phyloP scores from a whole-genome alignment of 2,329 filamentous ascomycete genomes.

The Cladosporium sp. region DNA sequence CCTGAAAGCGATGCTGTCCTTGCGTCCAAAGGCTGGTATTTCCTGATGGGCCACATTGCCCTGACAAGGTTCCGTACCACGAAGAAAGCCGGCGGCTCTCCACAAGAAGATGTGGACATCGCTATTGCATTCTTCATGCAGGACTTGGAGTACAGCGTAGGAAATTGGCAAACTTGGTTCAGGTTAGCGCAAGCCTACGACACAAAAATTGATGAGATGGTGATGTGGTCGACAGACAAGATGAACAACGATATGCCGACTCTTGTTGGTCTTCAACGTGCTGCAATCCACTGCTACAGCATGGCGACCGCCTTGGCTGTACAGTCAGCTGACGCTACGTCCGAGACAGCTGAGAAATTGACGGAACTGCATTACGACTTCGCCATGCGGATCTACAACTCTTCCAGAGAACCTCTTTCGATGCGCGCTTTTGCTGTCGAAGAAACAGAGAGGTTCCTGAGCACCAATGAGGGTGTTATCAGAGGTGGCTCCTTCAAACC shows the following conservation, averaged over 20 bases:
- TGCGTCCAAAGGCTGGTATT: slow-evolving; percentile 85
- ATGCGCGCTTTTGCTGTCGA: slow-evolving; percentile 64
- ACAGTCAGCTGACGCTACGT: slow-evolving; percentile 51
- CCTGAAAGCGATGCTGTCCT: slow-evolving; percentile 61
- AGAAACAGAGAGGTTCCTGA: slow-evolving; percentile 59
- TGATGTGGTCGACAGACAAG: slow-evolving; percentile 86
- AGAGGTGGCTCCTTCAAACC: slow-evolving; percentile 58
- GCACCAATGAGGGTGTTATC: slow-evolving; percentile 42
- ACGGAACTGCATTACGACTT: slow-evolving; percentile 67
- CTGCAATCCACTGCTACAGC: slow-evolving; percentile 72
- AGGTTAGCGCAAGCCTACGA: slow-evolving; percentile 82
- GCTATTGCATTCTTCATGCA: slow-evolving; percentile 75
- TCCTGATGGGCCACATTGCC: slow-evolving; percentile 81
- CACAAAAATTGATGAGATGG: slow-evolving; percentile 79
- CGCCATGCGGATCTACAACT: slow-evolving; percentile 64
- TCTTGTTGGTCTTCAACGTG: slow-evolving; percentile 69
- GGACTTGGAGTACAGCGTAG: slow-evolving; percentile 75
- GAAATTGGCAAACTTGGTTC: slow-evolving; percentile 89
- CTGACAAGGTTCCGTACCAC: slow-evolving; percentile 79
- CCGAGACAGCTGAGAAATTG: slow-evolving; percentile 53
- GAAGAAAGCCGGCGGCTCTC: slow-evolving; percentile 67
- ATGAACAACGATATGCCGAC: slow-evolving; percentile 79
- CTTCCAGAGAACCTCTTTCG: slow-evolving; percentile 62
- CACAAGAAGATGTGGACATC: slow-evolving; percentile 78
- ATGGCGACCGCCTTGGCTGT: slow-evolving; percentile 64